phyloP scores from a whole-genome alignment of 108 stramenopile genomes.

The Pseudonitzschia delicatissima region DNA sequence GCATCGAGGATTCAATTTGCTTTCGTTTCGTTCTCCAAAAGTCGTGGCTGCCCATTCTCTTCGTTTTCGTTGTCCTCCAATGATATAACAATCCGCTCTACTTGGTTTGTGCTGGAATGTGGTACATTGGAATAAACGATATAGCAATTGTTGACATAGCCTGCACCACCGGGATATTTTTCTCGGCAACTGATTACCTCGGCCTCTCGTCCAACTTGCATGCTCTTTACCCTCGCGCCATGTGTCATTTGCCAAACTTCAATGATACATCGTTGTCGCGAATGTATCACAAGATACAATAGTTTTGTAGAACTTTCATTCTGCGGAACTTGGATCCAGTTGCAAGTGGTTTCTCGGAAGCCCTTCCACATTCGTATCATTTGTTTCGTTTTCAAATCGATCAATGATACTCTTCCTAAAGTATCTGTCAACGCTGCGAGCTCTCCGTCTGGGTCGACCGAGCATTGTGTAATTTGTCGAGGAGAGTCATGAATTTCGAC shows the following conservation, averaged over 20 bases:
- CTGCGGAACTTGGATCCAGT: conserved; percentile 54
- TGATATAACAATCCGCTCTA: conserved; percentile 32
- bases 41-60: conserved; percentile 24
- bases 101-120: conserved; percentile 35
- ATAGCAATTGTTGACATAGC: conserved; percentile 33
- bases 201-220: conserved; percentile 46
- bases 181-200: conserved; percentile 34
- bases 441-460: conserved; percentile 67
- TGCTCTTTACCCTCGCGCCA: conserved; percentile 51
- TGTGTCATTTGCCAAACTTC: conserved; percentile 67
- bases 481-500: conserved; percentile 69
- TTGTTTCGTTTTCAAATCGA: conserved; percentile 77
- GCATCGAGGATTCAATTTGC: neutral
- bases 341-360: conserved; percentile 67
- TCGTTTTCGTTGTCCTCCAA: conserved; percentile 34
- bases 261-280: conserved; percentile 57
- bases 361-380: conserved; percentile 83
- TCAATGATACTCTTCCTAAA: conserved; percentile 67
- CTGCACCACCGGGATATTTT: conserved; percentile 1
- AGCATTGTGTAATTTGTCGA: conserved; percentile 55
- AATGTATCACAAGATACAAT: conserved; percentile 72
- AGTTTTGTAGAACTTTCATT: conserved; percentile 6
- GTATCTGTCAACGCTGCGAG: conserved; percentile 68
- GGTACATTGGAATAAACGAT: conserved; percentile 36
- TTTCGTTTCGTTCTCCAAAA: neutral